These are phyloP conservation scores for Coemansia pectinata DNA, from an alignment of 192 early-diverging fungal genomes.

Conservation along the genomic window DNA sequence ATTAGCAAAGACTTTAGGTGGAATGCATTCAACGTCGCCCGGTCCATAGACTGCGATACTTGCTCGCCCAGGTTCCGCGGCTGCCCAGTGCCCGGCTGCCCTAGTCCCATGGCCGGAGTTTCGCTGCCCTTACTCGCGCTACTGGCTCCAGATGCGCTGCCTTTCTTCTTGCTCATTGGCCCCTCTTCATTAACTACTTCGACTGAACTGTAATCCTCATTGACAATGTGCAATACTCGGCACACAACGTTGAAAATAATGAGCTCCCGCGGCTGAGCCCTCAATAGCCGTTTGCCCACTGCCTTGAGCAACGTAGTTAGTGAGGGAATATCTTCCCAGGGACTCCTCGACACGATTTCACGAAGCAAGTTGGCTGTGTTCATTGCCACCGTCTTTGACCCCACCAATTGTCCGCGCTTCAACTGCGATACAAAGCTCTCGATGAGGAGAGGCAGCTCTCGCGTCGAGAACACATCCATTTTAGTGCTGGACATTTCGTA, in stretches of 20 bases:
- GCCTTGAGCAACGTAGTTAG: slow-evolving; percentile 67
- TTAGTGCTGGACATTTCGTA: not conserved
- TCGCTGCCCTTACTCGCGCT: slow-evolving; percentile 28
- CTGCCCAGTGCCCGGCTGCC: slow-evolving; percentile 10
- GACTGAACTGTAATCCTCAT: slow-evolving; percentile 56
- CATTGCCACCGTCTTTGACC: slow-evolving; percentile 65
- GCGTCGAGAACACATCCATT: slow-evolving; percentile 9
- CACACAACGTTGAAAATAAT: slow-evolving; percentile 85
- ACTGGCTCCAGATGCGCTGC: not conserved
- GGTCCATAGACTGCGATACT: slow-evolving; percentile 33
- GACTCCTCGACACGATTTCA: slow-evolving; percentile 72
- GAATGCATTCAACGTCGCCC: slow-evolving; percentile 38
- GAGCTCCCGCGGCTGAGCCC: slow-evolving; percentile 83
- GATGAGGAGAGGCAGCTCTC: slow-evolving; percentile 29
- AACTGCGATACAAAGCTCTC: slow-evolving; percentile 59
- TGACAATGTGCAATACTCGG: slow-evolving; percentile 80
- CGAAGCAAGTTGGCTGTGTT: slow-evolving; percentile 76
- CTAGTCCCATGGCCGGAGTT: slow-evolving; percentile 40
- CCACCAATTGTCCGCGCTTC: slow-evolving; percentile 67
- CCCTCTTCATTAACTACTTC: slow-evolving; percentile 23
- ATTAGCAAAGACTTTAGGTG: slow-evolving; percentile 75
- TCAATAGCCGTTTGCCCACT: slow-evolving; percentile 66
- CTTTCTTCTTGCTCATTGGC: not conserved
- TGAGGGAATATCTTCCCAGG: slow-evolving; percentile 66
- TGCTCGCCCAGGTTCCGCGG: slow-evolving; percentile 63